Evolutionary conservation across 192 early-diverging fungal genomes (phyloP), one percentile per base, ranked within the genome.

Genomic region (Coemansia sp.): DNA sequence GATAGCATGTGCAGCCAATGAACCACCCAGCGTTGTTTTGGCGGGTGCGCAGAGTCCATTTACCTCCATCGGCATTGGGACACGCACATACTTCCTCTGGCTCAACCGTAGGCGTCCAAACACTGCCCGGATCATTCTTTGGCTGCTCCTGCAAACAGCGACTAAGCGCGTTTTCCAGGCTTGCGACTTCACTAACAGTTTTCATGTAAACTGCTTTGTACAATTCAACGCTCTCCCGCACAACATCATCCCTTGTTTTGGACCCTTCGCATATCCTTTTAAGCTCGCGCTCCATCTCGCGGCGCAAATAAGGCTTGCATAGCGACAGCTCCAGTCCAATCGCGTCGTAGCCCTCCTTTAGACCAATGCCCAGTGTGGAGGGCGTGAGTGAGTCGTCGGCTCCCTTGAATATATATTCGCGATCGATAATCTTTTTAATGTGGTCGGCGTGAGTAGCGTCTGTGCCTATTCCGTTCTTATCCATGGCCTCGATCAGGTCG

Each of bases 391-490:
- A 77, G 7, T 69, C 73, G 51, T 88, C 84, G 12, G 66, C 61
- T 20, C 85, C 82, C 56, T 95, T 91, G 51, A 87, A 84, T 4
- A 86, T 89, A 72, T 99, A 99, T 40, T 96, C 87, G 12, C 97
- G 87, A 2, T 91, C 89, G 11, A 89, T 86, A 34, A 99, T 92
- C 55, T 88, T 98, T 68, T 94, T 93, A 69, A 99, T 99, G 60
- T 98, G 96, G 34, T 96, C 92, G 7, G 90, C 90, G 32, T 98
- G 97, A 0, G 96, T 99, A 0, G 97, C 96, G 73, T 99, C 97
- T 6, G 97, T 99, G 14, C 95, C 97, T 45, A 99, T 98, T 17
- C 92, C 93, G 67, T 91, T 91, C 73, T 91, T 89, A 61, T 98
- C 93, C 95, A 99, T 97, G 22, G 91, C 62, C 0, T 82, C 84